Base-by-base conservation (phyloP, 2,329 filamentous ascomycete genomes). In the Coleophoma eucalyptorum region DNA sequence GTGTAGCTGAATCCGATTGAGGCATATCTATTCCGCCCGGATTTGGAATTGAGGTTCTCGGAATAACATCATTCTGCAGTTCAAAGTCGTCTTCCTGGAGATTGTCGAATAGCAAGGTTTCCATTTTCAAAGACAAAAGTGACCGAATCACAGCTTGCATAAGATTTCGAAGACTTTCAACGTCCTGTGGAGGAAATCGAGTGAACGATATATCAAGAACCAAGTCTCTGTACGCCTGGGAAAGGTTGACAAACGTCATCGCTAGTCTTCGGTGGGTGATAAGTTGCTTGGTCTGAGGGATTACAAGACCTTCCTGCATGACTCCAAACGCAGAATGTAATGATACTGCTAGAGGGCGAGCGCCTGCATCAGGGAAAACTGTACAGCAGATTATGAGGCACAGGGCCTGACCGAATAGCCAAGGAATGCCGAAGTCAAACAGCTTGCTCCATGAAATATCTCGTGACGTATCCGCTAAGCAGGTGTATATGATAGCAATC, bases 171-270 rank as follows among this genome's bases (percentile, higher is more conserved):
- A 83, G 65, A 5, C 69, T 65, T 35, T 67, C 64, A 18, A 80
- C 68, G 58, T 83, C 78, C 11, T 69, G 64, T 2, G 79, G 78
- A 11, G 64, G 65, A 51, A 82, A 78, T 1, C 74, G 69, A 1
- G 78, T 80, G 4, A 82, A 64, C 1, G 79, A 78, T n/a, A 81
- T 70, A 49, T 83, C 80, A 48, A 81, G 72, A 12, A 72, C 71
- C 52, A 83, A 71, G 56, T 84, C 80, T 61, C 80, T 72, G 52
- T 79, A 75, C 2, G 75, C 75, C 54, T 79, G 70, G 13, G 80
- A 81, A 49, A 83, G 68, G 50, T 78, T 73, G 52, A 83, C 77
- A 51, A 81, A 81, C 1, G 74, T 71, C 53, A 71, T 72, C 4
- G 74, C 72, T 16, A 84, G 65, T 35, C 71, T 67, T 41, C 75